Conservation (phyloP, 2,329 filamentous ascomycete species). For the Aspergillus quadricinctus region DNA sequence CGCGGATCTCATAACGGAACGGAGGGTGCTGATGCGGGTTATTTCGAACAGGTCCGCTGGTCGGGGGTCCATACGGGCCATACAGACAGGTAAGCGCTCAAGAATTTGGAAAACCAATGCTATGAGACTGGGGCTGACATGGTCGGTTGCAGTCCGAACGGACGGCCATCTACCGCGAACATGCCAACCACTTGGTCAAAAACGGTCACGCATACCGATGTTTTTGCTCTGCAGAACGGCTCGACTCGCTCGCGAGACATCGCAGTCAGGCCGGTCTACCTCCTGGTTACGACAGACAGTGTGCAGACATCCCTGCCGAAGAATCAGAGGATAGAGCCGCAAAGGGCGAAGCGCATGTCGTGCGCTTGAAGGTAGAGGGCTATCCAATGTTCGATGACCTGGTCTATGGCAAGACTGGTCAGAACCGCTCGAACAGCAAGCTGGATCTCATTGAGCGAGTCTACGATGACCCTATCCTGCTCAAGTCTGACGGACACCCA, state of each 20-base stretch:
- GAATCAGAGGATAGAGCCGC: slow-evolving; percentile 69
- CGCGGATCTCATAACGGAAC: background rate
- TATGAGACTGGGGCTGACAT: background rate
- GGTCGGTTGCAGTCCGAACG: slow-evolving; percentile 64
- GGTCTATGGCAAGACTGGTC: slow-evolving; percentile 64
- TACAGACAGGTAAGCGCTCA: slow-evolving; percentile 66
- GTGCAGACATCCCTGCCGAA: slow-evolving; percentile 59
- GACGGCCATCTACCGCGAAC: slow-evolving; percentile 64
- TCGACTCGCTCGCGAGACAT: slow-evolving; percentile 62
- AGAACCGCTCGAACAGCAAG: slow-evolving; percentile 50
- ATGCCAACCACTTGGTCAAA: slow-evolving; percentile 65
- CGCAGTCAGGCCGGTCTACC: slow-evolving; percentile 56
- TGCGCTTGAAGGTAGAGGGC: slow-evolving; percentile 68
- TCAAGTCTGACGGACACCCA: slow-evolving; percentile 87
- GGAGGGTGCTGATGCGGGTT: background rate
- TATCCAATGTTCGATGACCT: slow-evolving; percentile 69
- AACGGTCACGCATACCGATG: slow-evolving; percentile 81
- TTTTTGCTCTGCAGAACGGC: slow-evolving; percentile 74
- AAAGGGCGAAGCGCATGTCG: slow-evolving; percentile 66
- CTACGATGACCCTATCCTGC: slow-evolving; percentile 78
- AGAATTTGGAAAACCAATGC: background rate
- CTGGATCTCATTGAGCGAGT: slow-evolving; percentile 43
- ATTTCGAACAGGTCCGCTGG: slow-evolving; percentile 60
- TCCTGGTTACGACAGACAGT: slow-evolving; percentile 68
- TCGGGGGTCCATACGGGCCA: slow-evolving; percentile 76